Evolutionary conservation across 192 early-diverging fungal genomes (phyloP), one percentile per base, ranked within the genome.

Genomic region (Entomortierella lignicola): DNA sequence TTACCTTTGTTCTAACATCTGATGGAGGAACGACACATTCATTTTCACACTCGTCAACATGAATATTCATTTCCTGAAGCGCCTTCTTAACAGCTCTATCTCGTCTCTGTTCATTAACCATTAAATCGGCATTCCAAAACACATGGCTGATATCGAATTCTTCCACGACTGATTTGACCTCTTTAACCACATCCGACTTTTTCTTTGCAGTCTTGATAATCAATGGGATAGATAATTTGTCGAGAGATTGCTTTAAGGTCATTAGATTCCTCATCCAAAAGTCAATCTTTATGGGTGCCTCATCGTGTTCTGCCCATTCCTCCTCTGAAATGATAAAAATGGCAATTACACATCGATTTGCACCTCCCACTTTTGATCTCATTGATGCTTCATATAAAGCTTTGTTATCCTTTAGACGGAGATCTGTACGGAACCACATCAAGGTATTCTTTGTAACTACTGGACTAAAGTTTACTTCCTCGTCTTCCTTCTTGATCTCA

Each of bases 1-100:
- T 47, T 63, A 83, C 81, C 66, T 91, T 89, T 13, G 88, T 89
- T 4, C 59, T 59, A 5, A 88, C 48, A 8, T 67, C 55, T n/a
- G 84, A 75, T 11, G 91, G 89, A 5, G 66, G 57, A 1, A 90
- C 70, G 23, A 91, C 63, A 62, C 85, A 90, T 67, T 92, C 89
- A 66, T 88, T 85, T 25, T 91, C 80, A 32, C 27, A 60, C 23
- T 64, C 63, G 43, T 79, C 55, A 57, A 85, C 54, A 8, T n/a
- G 43, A 21, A 86, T 54, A 4, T 51, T 54, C 0, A 62, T 27
- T 18, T 55, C 37, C 30, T n/a, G 34, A 6, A 86, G 42, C 0
- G 67, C 30, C 6, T 48, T 50, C 61, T 30, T 58, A 13, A 83
- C 77, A 0, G 29, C 55, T 0, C 7, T 51, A 52, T 89, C 87